Conservation (phyloP, 164 flowering plant genomes). For the Protea cynaroides region DNA sequence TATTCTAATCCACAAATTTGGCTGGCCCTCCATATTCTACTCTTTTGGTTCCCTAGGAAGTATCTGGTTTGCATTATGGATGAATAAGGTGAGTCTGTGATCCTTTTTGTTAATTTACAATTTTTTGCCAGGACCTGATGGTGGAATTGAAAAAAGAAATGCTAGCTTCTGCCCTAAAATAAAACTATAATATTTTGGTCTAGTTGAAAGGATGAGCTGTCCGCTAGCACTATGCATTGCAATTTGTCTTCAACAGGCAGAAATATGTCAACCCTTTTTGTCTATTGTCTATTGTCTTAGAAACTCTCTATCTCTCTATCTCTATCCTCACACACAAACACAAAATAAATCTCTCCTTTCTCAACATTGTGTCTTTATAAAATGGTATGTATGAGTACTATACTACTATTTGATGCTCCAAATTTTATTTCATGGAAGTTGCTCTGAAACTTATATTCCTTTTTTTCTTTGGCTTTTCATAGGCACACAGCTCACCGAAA, state of each 20-base stretch:
- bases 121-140: not conserved
- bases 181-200: not conserved
- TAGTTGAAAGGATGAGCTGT: not conserved
- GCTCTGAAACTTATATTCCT: not conserved
- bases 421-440: constrained; percentile 5
- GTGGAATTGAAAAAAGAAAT: not conserved
- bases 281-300: not conserved
- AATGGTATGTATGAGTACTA: not conserved
- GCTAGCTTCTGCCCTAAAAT: not conserved
- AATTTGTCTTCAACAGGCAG: not conserved
- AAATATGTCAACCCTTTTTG: too few relatives aligned
- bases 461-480: constrained; percentile 6
- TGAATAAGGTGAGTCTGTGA: constrained; percentile 51
- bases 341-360: too few relatives aligned
- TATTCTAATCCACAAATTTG: constrained; percentile 70
- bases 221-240: not conserved
- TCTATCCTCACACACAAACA: too few relatives aligned
- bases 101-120: constrained; percentile 1
- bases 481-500: constrained; percentile 88
- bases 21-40: constrained; percentile 97
- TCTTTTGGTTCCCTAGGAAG: constrained; percentile 96
- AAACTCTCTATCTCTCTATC: too few relatives aligned
- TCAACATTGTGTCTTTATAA: not conserved
- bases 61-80: constrained; percentile 92
- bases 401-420: not conserved